Percentiles rank a stretch among this genome's conserved stretches.
phyloP scores from a whole-genome alignment of 2,329 filamentous ascomycete genomes.

The Beauveria medogensis region DNA sequence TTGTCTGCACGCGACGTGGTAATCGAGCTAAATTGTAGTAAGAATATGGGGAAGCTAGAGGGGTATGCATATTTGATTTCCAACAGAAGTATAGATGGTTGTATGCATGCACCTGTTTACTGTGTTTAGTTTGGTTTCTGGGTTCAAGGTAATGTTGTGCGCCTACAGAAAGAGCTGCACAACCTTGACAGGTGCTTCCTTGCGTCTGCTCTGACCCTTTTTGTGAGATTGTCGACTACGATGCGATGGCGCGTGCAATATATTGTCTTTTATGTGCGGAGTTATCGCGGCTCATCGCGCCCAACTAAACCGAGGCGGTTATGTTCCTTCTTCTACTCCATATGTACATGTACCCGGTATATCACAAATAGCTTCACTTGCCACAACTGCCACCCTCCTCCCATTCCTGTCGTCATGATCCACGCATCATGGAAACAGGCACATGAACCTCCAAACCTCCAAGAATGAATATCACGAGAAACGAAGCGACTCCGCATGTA shows the following conservation, averaged over 20 bases:
- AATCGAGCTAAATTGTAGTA: not conserved
- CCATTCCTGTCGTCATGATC: not conserved
- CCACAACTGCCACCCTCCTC: not conserved
- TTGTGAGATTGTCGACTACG: not conserved
- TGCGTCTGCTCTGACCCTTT: not conserved
- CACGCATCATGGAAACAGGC: not conserved
- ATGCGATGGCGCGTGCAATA: not conserved
- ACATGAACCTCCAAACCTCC: not conserved
- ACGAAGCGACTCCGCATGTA: not conserved
- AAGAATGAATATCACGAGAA: slow-evolving; percentile 6
- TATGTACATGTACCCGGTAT: not conserved
- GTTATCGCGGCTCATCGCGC: not conserved
- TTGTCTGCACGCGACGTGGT: not conserved
- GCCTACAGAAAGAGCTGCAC: too few species aligned
- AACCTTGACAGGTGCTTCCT: not conserved
- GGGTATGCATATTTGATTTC: not conserved
- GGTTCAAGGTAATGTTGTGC: too few species aligned
- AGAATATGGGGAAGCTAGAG: not conserved
- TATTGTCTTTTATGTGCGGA: not conserved
- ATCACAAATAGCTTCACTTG: not conserved
- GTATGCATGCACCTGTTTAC: not conserved
- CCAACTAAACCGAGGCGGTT: too few species aligned
- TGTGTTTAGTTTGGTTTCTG: not conserved
- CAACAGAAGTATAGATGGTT: not conserved
- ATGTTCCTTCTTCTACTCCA: too few species aligned